Evolutionary conservation across 1,284 basidiomycete genomes (phyloP).

Genomic region (Cryptococcus sp.): DNA sequence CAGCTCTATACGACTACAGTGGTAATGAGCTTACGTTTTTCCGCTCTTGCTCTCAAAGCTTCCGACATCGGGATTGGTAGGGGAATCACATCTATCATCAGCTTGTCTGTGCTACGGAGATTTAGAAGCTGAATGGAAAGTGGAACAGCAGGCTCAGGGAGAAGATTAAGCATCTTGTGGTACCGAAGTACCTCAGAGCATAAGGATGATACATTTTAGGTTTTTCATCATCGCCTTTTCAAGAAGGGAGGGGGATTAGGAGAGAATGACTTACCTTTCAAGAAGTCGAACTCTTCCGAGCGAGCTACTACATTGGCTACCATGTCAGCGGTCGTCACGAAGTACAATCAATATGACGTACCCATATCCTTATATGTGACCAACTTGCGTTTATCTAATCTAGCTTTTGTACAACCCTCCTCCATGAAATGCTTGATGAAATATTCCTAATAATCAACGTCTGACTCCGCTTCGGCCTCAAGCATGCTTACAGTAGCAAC

Average conservation of each 20-base stretch:
- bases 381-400: slow-evolving; percentile 46
- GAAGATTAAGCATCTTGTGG: slow-evolving; percentile 41
- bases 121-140: neutral
- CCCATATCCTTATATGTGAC: slow-evolving; percentile 49
- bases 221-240: slow-evolving; percentile 24
- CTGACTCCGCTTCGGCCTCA: no score
- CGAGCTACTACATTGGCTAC: slow-evolving; percentile 35
- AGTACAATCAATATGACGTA: slow-evolving; percentile 5
- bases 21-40: slow-evolving; percentile 20
- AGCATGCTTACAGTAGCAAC: slow-evolving; percentile 49
- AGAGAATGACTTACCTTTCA: slow-evolving; percentile 33
- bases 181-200: slow-evolving; percentile 9
- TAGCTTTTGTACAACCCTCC: slow-evolving; percentile 45
- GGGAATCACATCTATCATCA: slow-evolving; percentile 36
- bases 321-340: neutral
- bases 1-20: neutral
- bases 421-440: slow-evolving; percentile 49
- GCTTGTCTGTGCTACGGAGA: neutral
- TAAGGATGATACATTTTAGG: slow-evolving; percentile 26
- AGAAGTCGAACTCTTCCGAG: slow-evolving; percentile 44
- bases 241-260: slow-evolving; percentile 1
- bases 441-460: slow-evolving; percentile 39
- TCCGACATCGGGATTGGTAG: slow-evolving; percentile 39
- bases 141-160: slow-evolving; percentile 33
- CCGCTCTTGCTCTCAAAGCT: slow-evolving; percentile 35